A percentile compares a stretch with the other conserved stretches of the same genome.
These are phyloP conservation scores for Pichia membranifaciens DNA, from an alignment of 805 yeast genomes.

Conservation along the genomic window DNA sequence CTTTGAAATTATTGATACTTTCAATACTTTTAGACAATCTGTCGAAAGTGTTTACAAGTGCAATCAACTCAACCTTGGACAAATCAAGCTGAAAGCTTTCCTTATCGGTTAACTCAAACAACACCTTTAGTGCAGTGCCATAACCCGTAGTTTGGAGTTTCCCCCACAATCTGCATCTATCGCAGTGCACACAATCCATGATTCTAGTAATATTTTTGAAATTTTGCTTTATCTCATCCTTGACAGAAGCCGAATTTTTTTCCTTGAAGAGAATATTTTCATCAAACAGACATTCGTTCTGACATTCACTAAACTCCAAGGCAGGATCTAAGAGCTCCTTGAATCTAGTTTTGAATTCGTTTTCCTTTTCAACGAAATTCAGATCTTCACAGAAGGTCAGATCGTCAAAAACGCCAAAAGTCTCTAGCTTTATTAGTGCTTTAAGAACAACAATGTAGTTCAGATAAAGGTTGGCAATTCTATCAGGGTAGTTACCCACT, in stretches of 20 bases:
- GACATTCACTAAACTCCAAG: constrained; percentile 19
- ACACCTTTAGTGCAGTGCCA: constrained; percentile 88
- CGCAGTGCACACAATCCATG: constrained; percentile 99
- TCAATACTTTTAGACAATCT: constrained; percentile 79
- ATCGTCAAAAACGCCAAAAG: constrained; percentile 26
- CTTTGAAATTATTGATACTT: constrained; percentile 67
- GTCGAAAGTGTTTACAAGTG: constrained; percentile 87
- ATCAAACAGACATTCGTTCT: constrained; percentile 34
- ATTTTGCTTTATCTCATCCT: constrained; percentile 78
- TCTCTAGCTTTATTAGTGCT: constrained; percentile 58
- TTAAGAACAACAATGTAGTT: constrained; percentile 85
- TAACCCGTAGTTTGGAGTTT: constrained; percentile 95
- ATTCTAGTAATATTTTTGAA: constrained; percentile 86
- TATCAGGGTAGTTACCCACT: constrained; percentile 85
- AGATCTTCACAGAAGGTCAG: constrained; percentile 26
- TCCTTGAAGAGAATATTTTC: constrained; percentile 43
- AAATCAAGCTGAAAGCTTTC: constrained; percentile 39
- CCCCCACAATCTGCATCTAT: constrained; percentile 97
- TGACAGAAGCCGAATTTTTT: constrained; percentile 47
- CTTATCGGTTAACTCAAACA: constrained; percentile 67
- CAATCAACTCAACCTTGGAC: constrained; percentile 74
- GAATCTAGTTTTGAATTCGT: constrained; percentile 23
- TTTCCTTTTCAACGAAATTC: constrained; percentile 27
- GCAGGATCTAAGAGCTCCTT: constrained; percentile 30
- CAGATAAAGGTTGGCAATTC: constrained; percentile 84